Evolutionary conservation across 106 monocot genomes (phyloP).

Genomic region (Dioscorea dumetorum): DNA sequence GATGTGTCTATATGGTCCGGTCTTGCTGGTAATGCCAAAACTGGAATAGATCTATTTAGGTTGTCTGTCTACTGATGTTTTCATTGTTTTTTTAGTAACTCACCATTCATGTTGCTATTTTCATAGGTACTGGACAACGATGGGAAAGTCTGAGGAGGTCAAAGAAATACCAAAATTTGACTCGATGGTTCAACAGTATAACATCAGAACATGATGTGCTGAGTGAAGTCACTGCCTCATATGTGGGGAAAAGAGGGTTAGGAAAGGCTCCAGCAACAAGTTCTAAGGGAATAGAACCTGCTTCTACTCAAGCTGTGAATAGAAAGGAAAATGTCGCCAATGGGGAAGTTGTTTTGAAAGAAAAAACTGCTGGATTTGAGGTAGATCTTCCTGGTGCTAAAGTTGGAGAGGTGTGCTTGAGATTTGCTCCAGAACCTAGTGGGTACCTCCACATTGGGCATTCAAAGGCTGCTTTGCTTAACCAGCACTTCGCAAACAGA

Average conservation of each 20-base stretch:
- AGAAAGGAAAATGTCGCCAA: constrained; percentile 11
- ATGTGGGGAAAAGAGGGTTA: constrained; percentile 92
- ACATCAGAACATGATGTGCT: constrained; percentile 39
- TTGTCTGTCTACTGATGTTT: background rate
- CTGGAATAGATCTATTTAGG: background rate
- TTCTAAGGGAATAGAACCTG: constrained; percentile 21
- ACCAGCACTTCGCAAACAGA: constrained; percentile 85
- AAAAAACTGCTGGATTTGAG: constrained; percentile 46
- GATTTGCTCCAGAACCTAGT: constrained; percentile 98
- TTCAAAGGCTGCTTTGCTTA: constrained; percentile 86
- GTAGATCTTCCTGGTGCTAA: constrained; percentile 91
- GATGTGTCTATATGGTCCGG: constrained; percentile 85
- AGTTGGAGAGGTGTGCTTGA: constrained; percentile 80
- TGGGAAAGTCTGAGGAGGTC: constrained; percentile 94
- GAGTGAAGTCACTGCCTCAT: constrained; percentile 58
- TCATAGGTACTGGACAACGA: constrained; percentile 77
- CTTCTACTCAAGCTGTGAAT: constrained; percentile 13
- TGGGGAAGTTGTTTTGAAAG: constrained; percentile 24
- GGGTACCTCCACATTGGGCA: constrained; percentile 98
- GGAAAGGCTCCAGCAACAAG: constrained; percentile 55
- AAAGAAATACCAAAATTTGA: constrained; percentile 68
- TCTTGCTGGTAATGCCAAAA: constrained; percentile 65
- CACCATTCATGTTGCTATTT: background rate
- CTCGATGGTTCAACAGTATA: constrained; percentile 81
- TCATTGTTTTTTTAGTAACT: background rate